Evolutionary conservation across 257 asterid genomes (phyloP).

Genomic region (Solanum bulbocastanum): DNA sequence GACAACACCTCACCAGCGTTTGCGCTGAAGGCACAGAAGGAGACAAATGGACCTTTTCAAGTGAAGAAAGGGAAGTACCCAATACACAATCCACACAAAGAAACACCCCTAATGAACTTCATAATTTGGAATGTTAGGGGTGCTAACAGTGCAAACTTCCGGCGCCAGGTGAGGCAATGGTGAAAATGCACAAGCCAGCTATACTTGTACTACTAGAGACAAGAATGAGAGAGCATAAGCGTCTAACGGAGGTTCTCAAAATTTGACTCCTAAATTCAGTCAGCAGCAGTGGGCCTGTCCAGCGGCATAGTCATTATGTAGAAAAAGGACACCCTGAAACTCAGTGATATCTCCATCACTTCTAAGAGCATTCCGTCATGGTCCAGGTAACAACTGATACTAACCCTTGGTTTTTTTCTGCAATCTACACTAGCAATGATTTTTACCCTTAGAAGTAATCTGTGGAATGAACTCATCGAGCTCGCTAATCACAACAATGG

Average conservation of each 20-base stretch:
- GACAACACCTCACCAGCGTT: rapidly evolving
- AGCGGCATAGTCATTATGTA: neutral
- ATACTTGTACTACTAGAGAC: neutral
- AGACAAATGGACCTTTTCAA: neutral
- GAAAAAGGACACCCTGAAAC: neutral
- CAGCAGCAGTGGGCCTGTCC: neutral
- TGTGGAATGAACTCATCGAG: neutral
- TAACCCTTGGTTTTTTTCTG: neutral
- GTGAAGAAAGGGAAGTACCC: neutral
- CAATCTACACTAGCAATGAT: neutral
- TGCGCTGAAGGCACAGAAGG: neutral
- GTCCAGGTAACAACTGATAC: neutral
- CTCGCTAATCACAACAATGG: neutral
- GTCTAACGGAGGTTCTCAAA: rapidly evolving
- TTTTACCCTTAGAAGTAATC: neutral
- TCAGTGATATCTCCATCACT: neutral
- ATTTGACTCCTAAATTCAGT: neutral
- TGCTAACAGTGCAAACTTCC: neutral
- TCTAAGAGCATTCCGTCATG: neutral
- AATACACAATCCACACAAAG: neutral
- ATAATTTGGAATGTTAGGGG: neutral
- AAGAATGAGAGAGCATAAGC: neutral
- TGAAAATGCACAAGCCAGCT: neutral
- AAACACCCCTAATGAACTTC: neutral
- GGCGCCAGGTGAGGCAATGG: neutral